A percentile compares a stretch with the other conserved stretches of the same genome.
These are phyloP conservation scores for Fusarium avenaceum DNA, from an alignment of 2,329 filamentous ascomycete species.

Conservation along the genomic window DNA sequence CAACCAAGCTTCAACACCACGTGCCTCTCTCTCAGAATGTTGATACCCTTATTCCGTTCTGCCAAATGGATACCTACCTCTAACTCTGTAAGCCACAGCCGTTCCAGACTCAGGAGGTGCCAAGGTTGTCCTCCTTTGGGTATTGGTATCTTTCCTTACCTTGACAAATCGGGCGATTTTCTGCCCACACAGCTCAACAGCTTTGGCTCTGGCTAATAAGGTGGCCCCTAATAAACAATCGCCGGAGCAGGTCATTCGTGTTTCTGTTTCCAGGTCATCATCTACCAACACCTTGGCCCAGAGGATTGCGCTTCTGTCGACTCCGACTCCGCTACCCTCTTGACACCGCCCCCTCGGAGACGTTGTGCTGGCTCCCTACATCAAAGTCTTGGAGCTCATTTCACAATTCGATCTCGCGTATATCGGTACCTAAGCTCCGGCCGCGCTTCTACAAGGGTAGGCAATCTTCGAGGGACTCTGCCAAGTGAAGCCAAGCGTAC, in stretches of 20 bases:
- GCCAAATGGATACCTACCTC: conserved; percentile 7
- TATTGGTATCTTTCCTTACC: background rate
- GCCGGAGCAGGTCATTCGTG: conserved; percentile 7
- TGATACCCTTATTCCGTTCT: conserved; percentile 14
- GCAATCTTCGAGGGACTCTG: conserved; percentile 31
- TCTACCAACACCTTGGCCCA: background rate
- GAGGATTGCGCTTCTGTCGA: conserved; percentile 5
- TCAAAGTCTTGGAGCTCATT: conserved; percentile 6
- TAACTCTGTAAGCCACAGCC: conserved; percentile 32
- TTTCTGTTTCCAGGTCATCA: background rate
- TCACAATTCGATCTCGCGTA: conserved; percentile 21
- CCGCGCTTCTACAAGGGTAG: conserved; percentile 38
- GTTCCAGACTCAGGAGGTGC: conserved; percentile 21
- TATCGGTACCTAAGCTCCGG: conserved; percentile 31
- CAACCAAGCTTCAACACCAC: conserved; percentile 45
- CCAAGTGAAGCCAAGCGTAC: conserved; percentile 37
- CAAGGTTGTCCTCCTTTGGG: background rate
- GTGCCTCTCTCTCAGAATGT: conserved; percentile 35
- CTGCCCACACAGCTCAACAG: conserved; percentile 10
- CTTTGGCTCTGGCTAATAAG: conserved; percentile 16
- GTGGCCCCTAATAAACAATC: conserved; percentile 16
- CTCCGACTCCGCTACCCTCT: background rate
- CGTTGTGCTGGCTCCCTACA: background rate
- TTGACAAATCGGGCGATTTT: conserved; percentile 15
- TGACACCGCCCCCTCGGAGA: conserved; percentile 1